Evolutionary conservation across 2,329 filamentous ascomycete species (phyloP).

Genomic region (Ceratocystis eucalypticola): DNA sequence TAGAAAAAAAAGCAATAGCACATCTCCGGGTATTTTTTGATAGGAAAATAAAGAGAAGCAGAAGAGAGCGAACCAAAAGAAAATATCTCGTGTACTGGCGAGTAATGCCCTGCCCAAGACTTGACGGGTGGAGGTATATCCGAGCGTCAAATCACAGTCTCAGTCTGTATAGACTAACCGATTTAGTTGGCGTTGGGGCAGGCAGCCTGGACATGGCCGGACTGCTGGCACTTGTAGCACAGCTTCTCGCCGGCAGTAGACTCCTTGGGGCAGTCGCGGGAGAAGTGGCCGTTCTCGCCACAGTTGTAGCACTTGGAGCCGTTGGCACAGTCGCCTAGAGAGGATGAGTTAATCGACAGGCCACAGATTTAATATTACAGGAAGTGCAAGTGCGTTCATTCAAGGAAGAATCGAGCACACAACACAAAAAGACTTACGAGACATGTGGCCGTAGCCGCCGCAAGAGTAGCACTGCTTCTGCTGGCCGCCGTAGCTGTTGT

Average conservation of each 20-base stretch:
- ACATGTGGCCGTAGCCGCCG: constrained; percentile 94
- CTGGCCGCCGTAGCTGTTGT: constrained; percentile 34
- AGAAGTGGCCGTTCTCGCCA: constrained; percentile 83
- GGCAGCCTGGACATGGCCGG: constrained; percentile 81
- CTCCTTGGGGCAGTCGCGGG: constrained; percentile 90
- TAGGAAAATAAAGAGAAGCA: not conserved
- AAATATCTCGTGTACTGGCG: not conserved
- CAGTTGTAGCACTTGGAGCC: constrained; percentile 99
- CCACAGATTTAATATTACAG: no score
- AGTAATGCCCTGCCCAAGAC: not conserved
- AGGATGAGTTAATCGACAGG: constrained; percentile 20
- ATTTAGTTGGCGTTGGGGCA: constrained; percentile 65
- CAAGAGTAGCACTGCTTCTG: constrained; percentile 96
- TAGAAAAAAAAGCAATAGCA: constrained; percentile 14
- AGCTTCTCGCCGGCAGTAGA: constrained; percentile 74
- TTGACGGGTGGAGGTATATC: no score
- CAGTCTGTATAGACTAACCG: no score
- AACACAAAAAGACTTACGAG: constrained; percentile 41
- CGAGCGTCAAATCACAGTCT: no score
- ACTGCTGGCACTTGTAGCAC: constrained; percentile 88
- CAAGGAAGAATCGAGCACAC: no score
- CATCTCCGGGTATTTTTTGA: constrained; percentile 8
- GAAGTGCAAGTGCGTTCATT: no score
- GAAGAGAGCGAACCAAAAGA: not conserved
- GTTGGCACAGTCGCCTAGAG: constrained; percentile 78